Evolutionary conservation across 495 filamentous ascomycete species (phyloP), one percentile per base, ranked within the genome.

Genomic region (Penicillium simplicissimum): DNA sequence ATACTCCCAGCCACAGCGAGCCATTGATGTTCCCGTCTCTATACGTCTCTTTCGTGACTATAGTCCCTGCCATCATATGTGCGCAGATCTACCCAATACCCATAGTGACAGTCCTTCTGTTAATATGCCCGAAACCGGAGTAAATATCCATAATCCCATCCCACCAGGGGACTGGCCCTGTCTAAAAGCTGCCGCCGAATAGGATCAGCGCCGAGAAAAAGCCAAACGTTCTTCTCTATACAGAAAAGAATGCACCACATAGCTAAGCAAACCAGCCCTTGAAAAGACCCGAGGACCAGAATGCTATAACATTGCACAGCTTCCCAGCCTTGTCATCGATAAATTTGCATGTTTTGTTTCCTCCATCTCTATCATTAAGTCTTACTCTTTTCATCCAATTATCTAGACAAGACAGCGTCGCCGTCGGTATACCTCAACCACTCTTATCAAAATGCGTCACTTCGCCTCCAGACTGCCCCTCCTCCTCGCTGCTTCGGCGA

Each of bases 401-500:
- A n/a, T 47, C 21, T 34, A 34, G 23, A 14, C 37, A 1, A 45
- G 19, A 38, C 10, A 37, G 8, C 17, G 14, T 10, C 37, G 36
- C 23, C 17, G 14, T 28, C 8, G n/a, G 10, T 35, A 10, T 53
- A 21, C 51, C 35, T 53, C 51, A 19, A 34, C 11, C 28, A 31
- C 28, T 31, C 28, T 25, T 31, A 31, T 25, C 56, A 58, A 31
- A 15, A 58, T 58, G 56, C 56, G 56, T 15, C 17, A n/a, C 31
- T 5, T 52, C n/a, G n/a, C 56, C 14, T 52, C 45, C 3, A 51
- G 33, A 13, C 56, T 58, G 1, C 56, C 56, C 19, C 34, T 58
- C 10, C 43, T 58, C 45, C 33, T 58, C 19, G 56, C 56, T 10
- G 56, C 56, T 6, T 51, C 56, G 31, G 56, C 56, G 19, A 37